Base-by-base conservation (phyloP, 768 basidiomycete genomes). In the Hygrophoropsis aurantiaca region DNA sequence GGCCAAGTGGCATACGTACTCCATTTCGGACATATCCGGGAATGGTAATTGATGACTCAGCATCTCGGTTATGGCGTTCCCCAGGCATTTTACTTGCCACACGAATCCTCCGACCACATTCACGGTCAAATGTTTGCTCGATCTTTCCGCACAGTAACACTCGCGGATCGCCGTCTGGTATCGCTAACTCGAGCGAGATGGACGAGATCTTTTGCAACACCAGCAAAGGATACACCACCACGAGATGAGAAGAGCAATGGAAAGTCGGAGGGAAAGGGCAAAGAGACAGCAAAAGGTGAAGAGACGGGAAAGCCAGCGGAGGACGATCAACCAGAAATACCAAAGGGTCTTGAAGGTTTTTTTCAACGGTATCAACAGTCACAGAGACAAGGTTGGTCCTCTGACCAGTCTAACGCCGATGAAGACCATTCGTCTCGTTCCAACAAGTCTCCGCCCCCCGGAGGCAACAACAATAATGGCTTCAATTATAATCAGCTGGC, bases 291-390 rank as follows among this genome's bases (percentile, higher is more conserved):
- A 46, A 61, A 56, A 36, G 61, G 67, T 37, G 59, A 65, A 35
- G 57, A 67, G 23, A 63, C 67, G 13, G 61, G 51, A 46, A 72
- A 73, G 54, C 60, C 66, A 55, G 56, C 58, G 40, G 38, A 42
- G 18, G 64, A 57, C 11, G 34, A 51, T 1, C 46, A 52, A 26
- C 65, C 71, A 37, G 75, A 80, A 43, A 58, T 84, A 34, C 80
- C 85, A 34, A 85, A 81, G 58, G 83, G 74, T 21, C 77, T 90
- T 21, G 87, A 89, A 54, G 87, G 87, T 39, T 90, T 90, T 60
- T 90, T 90, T 69, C 77, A 83, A 62, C 85, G 84, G 48, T 82
- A 82, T 46, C 72, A 74, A 11, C 67, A 66, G 50, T 67, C 72
- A 44, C 70, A 68, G 46, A 65, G 55, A 67, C 70, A 59, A 26